These are phyloP conservation scores for Kokia cookei DNA, from an alignment of 441 rosid genomes.

Conservation along the genomic window DNA sequence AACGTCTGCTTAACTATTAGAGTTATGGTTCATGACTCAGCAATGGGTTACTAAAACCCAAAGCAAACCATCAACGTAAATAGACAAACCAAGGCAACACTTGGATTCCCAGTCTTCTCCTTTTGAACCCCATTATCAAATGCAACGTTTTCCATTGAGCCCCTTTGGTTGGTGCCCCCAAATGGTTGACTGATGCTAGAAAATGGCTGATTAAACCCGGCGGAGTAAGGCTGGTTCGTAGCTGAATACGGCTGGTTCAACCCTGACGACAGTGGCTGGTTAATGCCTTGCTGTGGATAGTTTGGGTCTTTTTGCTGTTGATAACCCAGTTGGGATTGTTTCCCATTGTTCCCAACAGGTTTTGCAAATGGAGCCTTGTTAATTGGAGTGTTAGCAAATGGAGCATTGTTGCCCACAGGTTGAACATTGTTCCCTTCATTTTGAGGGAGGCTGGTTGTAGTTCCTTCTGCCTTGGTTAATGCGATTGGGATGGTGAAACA, in stretches of 20 bases:
- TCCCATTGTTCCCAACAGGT: slow-evolving; percentile 4
- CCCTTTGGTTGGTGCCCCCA: slow-evolving; percentile 25
- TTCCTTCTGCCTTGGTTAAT: neutral
- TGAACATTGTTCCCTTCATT: neutral
- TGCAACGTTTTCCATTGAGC: slow-evolving; percentile 12
- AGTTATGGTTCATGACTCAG: neutral
- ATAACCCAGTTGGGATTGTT: slow-evolving; percentile 13
- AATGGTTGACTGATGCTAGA: slow-evolving; percentile 29
- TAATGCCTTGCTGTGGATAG: slow-evolving; percentile 4
- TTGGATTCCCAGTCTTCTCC: slow-evolving; percentile 6
- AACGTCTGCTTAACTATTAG: neutral
- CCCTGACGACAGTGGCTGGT: slow-evolving; percentile 31
- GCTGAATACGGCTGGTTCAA: slow-evolving; percentile 26
- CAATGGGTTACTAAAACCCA: neutral
- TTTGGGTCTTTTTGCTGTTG: slow-evolving; percentile 24
- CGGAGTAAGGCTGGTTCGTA: slow-evolving; percentile 29
- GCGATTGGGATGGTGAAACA: slow-evolving; percentile 8
- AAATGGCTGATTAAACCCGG: slow-evolving; percentile 27
- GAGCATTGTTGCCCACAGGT: neutral
- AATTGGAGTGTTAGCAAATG: neutral
- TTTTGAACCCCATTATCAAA: slow-evolving; percentile 26
- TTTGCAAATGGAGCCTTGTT: neutral
- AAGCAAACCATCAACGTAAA: neutral
- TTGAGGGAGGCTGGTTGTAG: neutral
- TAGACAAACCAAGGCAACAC: slow-evolving; percentile 2